phyloP scores from a whole-genome alignment of 805 yeast species.

The Metschnikowia santaceciliae region DNA sequence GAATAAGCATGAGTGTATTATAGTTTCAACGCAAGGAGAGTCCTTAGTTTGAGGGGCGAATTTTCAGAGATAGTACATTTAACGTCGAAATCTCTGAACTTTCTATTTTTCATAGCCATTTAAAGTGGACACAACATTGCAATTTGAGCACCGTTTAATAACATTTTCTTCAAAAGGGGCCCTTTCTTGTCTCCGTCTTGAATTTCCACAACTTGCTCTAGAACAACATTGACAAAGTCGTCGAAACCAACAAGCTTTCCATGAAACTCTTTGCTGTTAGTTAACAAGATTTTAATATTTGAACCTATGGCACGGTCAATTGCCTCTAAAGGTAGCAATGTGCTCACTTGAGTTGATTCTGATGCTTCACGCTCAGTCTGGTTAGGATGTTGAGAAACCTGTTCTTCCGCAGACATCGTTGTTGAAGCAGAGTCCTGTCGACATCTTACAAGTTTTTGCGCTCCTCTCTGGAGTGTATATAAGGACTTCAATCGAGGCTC shows the following conservation, averaged over 20 bases:
- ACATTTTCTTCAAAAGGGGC: slow-evolving; percentile 51
- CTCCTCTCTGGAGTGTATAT: slow-evolving; percentile 1
- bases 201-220: slow-evolving; percentile 71
- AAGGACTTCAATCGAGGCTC: not conserved
- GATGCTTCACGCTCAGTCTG: not conserved
- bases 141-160: slow-evolving; percentile 67
- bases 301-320: slow-evolving; percentile 86
- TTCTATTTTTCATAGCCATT: not conserved
- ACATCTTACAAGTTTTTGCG: slow-evolving; percentile 1
- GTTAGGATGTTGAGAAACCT: not conserved
- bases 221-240: slow-evolving; percentile 88
- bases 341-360: slow-evolving; percentile 1
- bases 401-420: not conserved
- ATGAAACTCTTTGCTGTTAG: slow-evolving; percentile 66
- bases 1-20: not conserved
- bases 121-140: slow-evolving; percentile 48
- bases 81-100: not conserved
- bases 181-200: slow-evolving; percentile 43
- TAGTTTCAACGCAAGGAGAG: not conserved
- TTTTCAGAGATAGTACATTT: not conserved
- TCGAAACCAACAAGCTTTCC: slow-evolving; percentile 92
- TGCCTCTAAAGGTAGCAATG: slow-evolving; percentile 70
- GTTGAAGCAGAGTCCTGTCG: not conserved
- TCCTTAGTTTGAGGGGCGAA: not conserved
- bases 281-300: slow-evolving; percentile 66